Percentiles rank a stretch among this genome's conserved stretches.
Evolutionary conservation across 2,329 filamentous ascomycete genomes (phyloP).

Genomic region (Coniochaeta ligniaria): DNA sequence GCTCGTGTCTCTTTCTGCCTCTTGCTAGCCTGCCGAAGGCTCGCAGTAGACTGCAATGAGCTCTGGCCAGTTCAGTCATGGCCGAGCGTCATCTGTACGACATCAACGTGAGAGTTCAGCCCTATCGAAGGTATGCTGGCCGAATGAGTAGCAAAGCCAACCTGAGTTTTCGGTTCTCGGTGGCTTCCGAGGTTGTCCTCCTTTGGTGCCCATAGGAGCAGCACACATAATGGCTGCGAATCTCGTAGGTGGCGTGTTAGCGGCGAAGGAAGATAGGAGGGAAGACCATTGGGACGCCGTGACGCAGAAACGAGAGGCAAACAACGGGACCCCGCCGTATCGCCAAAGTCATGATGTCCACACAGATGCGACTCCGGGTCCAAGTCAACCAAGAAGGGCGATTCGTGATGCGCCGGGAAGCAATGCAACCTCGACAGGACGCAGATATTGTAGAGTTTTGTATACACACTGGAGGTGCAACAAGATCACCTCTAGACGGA

Average conservation of each 20-base stretch:
- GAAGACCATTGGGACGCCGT: not conserved
- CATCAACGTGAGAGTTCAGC: not conserved
- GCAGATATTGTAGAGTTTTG: no score
- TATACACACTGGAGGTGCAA: no score
- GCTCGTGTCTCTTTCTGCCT: not conserved
- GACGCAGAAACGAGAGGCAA: not conserved
- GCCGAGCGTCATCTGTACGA: not conserved
- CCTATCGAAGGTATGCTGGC: not conserved
- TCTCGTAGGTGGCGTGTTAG: not conserved
- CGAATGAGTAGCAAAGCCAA: not conserved
- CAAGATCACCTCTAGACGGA: no score
- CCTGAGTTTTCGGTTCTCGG: not conserved
- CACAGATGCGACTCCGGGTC: no score
- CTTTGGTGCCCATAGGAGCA: not conserved
- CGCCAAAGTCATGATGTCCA: not conserved
- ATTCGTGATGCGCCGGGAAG: no score
- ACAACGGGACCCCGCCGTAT: not conserved
- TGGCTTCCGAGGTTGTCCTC: not conserved
- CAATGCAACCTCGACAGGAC: no score
- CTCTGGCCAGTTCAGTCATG: not conserved
- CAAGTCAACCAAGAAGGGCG: no score
- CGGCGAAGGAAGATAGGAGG: not conserved
- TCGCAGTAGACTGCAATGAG: not conserved
- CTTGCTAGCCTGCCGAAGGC: not conserved
- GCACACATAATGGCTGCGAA: not conserved